Base-by-base conservation (phyloP, 2,329 filamentous ascomycete genomes). In the Phaeophleospora eucalypticola region DNA sequence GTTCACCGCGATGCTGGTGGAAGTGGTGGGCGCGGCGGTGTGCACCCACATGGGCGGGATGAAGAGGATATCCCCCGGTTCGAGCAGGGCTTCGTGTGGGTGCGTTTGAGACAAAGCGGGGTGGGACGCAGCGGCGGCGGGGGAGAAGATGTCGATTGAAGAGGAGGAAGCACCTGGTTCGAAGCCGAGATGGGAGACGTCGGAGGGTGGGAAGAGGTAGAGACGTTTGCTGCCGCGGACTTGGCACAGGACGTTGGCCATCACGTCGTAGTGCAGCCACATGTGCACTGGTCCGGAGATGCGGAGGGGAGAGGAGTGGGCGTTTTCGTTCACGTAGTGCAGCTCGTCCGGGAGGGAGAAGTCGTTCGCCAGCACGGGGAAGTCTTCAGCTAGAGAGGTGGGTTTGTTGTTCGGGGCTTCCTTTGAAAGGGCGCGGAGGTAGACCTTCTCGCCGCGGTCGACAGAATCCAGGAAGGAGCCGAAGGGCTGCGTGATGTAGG, bases 241-340 rank as follows among this genome's bases (percentile, higher is more conserved):
- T 63, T 95, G 89, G 59, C 84, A 89, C 50, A 93, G 84, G 3
- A 95, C 75, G 59, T 95, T 95, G 41, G 88, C 87, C 78, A 94
- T 89, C 14, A 93, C 87, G 68, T 94, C 87, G 70, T 93, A 94
- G 67, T 94, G 88, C 24, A 95, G 74, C 89, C 90, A 95, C 80
- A 95, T 87, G 34, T 83, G 85, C 9, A 91, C 86, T 1, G 80
- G 80, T 1, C 87, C 87, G 3, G 86, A 91, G 49, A 95, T 82
- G 16, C 89, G 79, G 18, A 95, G 69, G 0, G 89, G 83, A 2
- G 87, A 90, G 64, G 85, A 91, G 63, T 94, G 89, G 3, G 79
- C 67, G 51, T 81, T 81, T n/a, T 82, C 70, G 4, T 61, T 63
- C 3, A 87, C 81, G 27, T 77, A 70, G 0, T 66, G 65, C 8